Base-by-base conservation (phyloP, 1,284 basidiomycete genomes). In the Golubevia pallescens region DNA sequence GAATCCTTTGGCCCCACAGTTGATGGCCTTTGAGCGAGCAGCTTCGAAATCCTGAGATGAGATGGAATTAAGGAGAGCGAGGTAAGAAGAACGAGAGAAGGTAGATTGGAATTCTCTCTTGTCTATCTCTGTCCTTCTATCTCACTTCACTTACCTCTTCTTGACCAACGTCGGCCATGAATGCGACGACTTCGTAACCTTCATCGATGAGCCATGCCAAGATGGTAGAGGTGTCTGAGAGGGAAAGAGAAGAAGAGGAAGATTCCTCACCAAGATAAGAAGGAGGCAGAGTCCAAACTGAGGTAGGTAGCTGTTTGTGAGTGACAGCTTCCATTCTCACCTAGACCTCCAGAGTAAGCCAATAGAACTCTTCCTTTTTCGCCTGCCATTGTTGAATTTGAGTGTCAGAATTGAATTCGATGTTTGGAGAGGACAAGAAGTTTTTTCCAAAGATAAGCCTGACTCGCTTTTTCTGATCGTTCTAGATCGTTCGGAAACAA, bases 151-250 rank as follows among this genome's bases (percentile, higher is more conserved):
- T 62, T 67, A 91, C 93, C 89, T 99, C 96, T 87, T 98, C 95
- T 87, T 98, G 96, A 32, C 96, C 96, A 74, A 98, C 94, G 88
- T 98, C 94, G 60, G 95, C 95, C 95, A 99, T 97, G 90, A 96
- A 99, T 53, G 95, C 94, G 77, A 93, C 91, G 73, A 98, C 96
- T 84, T 98, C 93, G 88, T 98, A 98, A 64, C 94, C 95, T 86
- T 98, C 90, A 86, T 99, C 95, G 86, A 98, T 96, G 87, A 85
- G 80, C 82, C 82, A 85, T 58, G 82, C 77, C 54, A 85, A 78
- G 69, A 85, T 85, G 60, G 75, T 78, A 62, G 82, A 85, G 51
- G 82, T 85, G 74, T 85, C 81, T 78, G 53, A 8, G 56, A n/a
- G 3, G n/a, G 24, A 21, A 32, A 20, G 21, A n/a, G 28, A 48